These are phyloP conservation scores for Trichoderma koningii DNA, from an alignment of 2,329 filamentous ascomycete genomes.

Conservation along the genomic window DNA sequence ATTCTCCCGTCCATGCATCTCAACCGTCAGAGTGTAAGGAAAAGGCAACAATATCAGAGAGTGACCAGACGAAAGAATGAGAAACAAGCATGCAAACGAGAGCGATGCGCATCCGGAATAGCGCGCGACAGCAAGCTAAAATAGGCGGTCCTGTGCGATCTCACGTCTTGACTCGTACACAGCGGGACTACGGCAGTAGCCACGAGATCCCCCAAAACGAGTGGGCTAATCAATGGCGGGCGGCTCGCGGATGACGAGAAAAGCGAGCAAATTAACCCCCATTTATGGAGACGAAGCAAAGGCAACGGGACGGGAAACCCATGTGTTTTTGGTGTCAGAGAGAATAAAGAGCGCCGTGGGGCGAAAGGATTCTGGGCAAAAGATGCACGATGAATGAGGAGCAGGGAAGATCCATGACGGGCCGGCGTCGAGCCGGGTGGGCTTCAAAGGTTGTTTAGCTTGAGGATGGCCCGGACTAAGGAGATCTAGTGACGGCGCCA, in stretches of 20 bases:
- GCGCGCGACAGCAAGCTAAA: neutral
- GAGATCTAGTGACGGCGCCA: neutral
- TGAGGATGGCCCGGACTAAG: neutral
- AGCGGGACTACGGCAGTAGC: neutral
- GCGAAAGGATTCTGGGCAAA: neutral
- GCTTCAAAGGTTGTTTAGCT: neutral
- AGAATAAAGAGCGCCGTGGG: conserved; percentile 1
- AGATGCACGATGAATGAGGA: no score
- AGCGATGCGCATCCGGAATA: neutral
- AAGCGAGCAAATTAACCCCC: conserved; percentile 1
- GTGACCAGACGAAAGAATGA: neutral
- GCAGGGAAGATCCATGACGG: conserved; percentile 19
- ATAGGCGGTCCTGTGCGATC: neutral
- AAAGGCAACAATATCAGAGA: neutral
- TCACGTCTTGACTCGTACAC: neutral
- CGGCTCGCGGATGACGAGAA: neutral
- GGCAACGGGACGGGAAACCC: conserved; percentile 7
- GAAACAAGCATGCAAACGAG: neutral
- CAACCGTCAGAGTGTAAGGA: neutral
- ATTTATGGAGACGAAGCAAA: conserved; percentile 1
- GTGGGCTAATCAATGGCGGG: conserved; percentile 8
- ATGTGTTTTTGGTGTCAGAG: conserved; percentile 6
- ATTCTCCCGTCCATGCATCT: no score
- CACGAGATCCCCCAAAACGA: neutral
- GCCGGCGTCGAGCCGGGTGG: conserved; percentile 23